phyloP scores from a whole-genome alignment of 768 basidiomycete species.

The Amanita rimosa region DNA sequence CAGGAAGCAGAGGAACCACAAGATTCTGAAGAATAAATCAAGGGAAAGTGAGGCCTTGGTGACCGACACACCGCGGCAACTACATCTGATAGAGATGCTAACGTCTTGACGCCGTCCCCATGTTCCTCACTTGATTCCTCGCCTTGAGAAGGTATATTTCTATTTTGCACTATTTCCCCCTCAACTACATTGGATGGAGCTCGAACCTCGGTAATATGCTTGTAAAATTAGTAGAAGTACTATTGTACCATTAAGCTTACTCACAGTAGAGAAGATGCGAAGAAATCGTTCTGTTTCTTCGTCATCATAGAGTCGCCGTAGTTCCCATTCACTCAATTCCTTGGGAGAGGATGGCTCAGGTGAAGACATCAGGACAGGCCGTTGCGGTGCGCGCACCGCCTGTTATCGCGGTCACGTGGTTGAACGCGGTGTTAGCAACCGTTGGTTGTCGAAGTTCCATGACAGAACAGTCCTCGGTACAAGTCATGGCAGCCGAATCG shows the following conservation, averaged over 20 bases:
- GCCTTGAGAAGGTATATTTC: background rate
- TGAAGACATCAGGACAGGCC: background rate
- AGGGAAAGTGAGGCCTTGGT: background rate
- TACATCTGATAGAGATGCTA: background rate
- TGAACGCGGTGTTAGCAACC: slow-evolving; percentile 4
- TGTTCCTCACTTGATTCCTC: background rate
- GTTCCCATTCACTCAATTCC: slow-evolving; percentile 37
- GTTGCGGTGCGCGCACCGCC: background rate
- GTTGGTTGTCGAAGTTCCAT: too few species aligned
- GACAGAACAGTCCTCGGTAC: background rate
- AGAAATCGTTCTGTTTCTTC: slow-evolving; percentile 57
- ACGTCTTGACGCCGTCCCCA: background rate
- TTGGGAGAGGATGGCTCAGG: slow-evolving; percentile 7
- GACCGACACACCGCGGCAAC: background rate
- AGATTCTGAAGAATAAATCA: slow-evolving; percentile 12
- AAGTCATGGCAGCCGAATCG: slow-evolving; percentile 34
- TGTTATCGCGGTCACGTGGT: slow-evolving; percentile 9
- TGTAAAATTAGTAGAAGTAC: background rate
- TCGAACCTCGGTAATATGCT: slow-evolving; percentile 55
- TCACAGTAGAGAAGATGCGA: slow-evolving; percentile 46
- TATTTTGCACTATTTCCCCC: slow-evolving; percentile 4
- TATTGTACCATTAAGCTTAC: slow-evolving; percentile 11
- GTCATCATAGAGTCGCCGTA: slow-evolving; percentile 49
- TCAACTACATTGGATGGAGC: slow-evolving; percentile 14
- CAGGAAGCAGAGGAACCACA: slow-evolving; percentile 35